These are phyloP conservation scores for Neospora caninum DNA, from an alignment of 169 alveolate species.

Conservation along the genomic window DNA sequence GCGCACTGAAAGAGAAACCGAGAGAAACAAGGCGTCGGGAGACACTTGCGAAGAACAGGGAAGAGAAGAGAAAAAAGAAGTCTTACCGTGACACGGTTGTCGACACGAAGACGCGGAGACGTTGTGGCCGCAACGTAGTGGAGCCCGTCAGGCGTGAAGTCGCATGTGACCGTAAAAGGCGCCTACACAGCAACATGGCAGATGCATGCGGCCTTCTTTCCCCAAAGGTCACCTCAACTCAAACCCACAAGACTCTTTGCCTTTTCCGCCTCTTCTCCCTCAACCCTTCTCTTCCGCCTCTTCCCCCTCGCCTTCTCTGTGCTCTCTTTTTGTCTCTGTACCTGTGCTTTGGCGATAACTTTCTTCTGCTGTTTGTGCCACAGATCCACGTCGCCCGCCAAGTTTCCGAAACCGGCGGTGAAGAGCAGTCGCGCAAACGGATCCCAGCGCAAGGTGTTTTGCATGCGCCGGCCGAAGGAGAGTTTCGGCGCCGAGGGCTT, in stretches of 20 bases:
- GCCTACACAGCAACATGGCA: background rate
- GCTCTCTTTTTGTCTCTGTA: background rate
- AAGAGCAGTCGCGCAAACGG: conserved; percentile 52
- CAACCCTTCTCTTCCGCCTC: background rate
- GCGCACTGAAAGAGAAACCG: background rate
- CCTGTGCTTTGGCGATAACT: conserved; percentile 11
- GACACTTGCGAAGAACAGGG: background rate
- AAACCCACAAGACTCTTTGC: no score
- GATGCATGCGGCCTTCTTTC: no score
- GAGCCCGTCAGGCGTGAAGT: conserved; percentile 47
- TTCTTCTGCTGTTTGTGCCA: conserved; percentile 45
- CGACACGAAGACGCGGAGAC: conserved; percentile 60
- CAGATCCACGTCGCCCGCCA: conserved; percentile 58
- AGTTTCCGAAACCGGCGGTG: conserved; percentile 64
- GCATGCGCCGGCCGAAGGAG: conserved; percentile 42
- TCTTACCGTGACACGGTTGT: conserved; percentile 31
- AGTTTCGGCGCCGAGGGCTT: conserved; percentile 47
- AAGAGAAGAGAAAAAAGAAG: background rate
- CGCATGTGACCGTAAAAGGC: conserved; percentile 4
- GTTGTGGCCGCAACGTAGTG: conserved; percentile 33
- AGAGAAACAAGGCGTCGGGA: background rate
- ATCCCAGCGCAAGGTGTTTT: conserved; percentile 52
- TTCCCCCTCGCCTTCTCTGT: background rate
- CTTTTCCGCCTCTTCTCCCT: background rate
- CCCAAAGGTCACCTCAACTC: no score